Evolutionary conservation across 805 yeast species (phyloP).

Genomic region (Nakazawaea ambrosiae): DNA sequence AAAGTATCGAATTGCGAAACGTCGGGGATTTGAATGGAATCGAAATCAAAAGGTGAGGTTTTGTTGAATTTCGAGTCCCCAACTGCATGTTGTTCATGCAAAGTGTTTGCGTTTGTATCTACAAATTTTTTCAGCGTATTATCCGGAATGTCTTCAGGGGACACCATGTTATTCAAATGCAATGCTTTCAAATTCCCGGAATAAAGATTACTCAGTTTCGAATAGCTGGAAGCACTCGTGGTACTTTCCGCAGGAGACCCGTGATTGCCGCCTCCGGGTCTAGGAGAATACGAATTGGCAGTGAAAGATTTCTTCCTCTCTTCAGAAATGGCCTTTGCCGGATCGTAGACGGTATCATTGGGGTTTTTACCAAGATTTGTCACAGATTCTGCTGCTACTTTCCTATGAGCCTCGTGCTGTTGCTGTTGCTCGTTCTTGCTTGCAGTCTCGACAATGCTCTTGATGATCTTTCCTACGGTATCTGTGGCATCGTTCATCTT

Average conservation of each 20-base stretch:
- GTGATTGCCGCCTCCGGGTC: not conserved
- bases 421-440: conserved; percentile 17
- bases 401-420: conserved; percentile 3
- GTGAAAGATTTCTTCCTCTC: conserved; percentile 1
- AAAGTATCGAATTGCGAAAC: conserved; percentile 42
- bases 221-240: conserved; percentile 3
- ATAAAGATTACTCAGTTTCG: conserved; percentile 6
- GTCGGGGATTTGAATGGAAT: conserved; percentile 29
- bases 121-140: not conserved
- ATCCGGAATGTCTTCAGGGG: not conserved
- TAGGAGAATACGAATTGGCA: not conserved
- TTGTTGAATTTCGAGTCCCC: too few species aligned
- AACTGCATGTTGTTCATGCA: not conserved
- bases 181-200: conserved; percentile 8
- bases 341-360: conserved; percentile 10
- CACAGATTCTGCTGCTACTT: not conserved
- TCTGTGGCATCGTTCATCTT: conserved; percentile 52
- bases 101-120: not conserved
- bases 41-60: conserved; percentile 6
- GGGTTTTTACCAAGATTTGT: conserved; percentile 3
- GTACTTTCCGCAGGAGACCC: conserved; percentile 5
- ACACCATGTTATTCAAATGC: conserved; percentile 1
- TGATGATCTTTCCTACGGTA: conserved; percentile 49
- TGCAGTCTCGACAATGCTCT: conserved; percentile 40
- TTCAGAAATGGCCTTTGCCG: conserved; percentile 1